phyloP scores from a whole-genome alignment of 1,284 basidiomycete genomes.

The Apiotrichum akiyoshidainum region DNA sequence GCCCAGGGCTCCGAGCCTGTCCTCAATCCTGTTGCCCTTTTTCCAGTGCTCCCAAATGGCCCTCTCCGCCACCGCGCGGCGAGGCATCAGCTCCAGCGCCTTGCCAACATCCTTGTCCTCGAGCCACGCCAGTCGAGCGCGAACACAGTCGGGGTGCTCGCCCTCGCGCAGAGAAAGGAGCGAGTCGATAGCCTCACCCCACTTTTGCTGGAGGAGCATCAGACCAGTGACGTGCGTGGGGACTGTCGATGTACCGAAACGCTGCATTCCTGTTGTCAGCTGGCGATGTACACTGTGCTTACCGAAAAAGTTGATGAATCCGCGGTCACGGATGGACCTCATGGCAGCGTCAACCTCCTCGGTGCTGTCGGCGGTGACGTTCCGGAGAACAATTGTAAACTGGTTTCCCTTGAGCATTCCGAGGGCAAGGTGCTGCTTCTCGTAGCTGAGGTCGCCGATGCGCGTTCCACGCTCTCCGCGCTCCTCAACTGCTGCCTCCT shows the following conservation, averaged over 20 bases:
- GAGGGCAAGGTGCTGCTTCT: slow-evolving; percentile 74
- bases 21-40: slow-evolving; percentile 73
- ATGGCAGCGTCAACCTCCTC: slow-evolving; percentile 72
- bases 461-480: slow-evolving; percentile 87
- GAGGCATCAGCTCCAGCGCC: slow-evolving; percentile 77
- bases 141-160: slow-evolving; percentile 80
- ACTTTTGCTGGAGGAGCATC: slow-evolving; percentile 80
- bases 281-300: too few species aligned
- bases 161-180: slow-evolving; percentile 77
- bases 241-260: slow-evolving; percentile 93
- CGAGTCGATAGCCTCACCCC: slow-evolving; percentile 79
- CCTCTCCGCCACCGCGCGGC: slow-evolving; percentile 85
- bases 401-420: slow-evolving; percentile 95
- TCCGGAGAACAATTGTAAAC: slow-evolving; percentile 92
- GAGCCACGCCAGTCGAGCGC: slow-evolving; percentile 77
- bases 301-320: slow-evolving; percentile 99
- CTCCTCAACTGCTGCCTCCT: slow-evolving; percentile 61
- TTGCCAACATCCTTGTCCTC: slow-evolving; percentile 70
- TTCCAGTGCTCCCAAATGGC: slow-evolving; percentile 87
- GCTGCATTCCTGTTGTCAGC: slow-evolving; percentile 76
- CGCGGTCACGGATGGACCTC: slow-evolving; percentile 73
- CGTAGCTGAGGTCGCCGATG: slow-evolving; percentile 83
- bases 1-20: slow-evolving; percentile 79
- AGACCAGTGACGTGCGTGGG: slow-evolving; percentile 93
- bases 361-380: slow-evolving; percentile 69